Base-by-base conservation (phyloP, 192 early-diverging fungal species). In the Phlyctochytrium planicorne region DNA sequence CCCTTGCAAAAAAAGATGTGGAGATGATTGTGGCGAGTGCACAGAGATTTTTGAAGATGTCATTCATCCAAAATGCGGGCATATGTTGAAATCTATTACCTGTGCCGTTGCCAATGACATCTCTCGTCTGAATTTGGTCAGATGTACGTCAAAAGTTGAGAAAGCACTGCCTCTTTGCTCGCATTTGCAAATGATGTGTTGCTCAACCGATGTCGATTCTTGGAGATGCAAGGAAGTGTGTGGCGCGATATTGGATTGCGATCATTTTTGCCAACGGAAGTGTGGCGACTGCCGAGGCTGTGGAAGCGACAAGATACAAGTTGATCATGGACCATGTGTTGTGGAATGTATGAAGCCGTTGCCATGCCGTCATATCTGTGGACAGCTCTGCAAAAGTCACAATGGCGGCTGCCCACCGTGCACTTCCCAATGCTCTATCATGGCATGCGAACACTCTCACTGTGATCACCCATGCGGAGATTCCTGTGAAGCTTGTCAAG, bases 271-370 rank as follows among this genome's bases (percentile, higher is more conserved):
- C 53, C 12, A 30, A 29, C 40, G 53, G 1, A 4, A 59, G 6
- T 88, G 86, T 65, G 50, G 53, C 6, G 34, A 73, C 0, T 88
- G 86, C 53, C 64, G 82, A 75, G 33, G 70, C 72, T 36, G 24
- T 20, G 62, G 61, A 2, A 29, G 1, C 3, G 24, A 4, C 25
- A 2, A 23, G 16, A 56, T 20, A 2, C 0, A 2, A 20, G 30
- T 34, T 33, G 20, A 1, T 3, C 68, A 70, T 53, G 2, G n/a
- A 2, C 33, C 53, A 2, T 75, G 73, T 35, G 14, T 2, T 2
- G 47, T 50, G 0, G 20, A 23, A 30, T 76, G 74, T 61, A 60
- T 59, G n/a, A 30, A 34, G 3, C 61, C 78, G 47, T 60, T 88
- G 67, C 62, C 53, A 25, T 87, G 86, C 53, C 47, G 59, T 20